Base-by-base conservation (phyloP, 2,329 filamentous ascomycete species). In the Colletotrichum cordylinicola region DNA sequence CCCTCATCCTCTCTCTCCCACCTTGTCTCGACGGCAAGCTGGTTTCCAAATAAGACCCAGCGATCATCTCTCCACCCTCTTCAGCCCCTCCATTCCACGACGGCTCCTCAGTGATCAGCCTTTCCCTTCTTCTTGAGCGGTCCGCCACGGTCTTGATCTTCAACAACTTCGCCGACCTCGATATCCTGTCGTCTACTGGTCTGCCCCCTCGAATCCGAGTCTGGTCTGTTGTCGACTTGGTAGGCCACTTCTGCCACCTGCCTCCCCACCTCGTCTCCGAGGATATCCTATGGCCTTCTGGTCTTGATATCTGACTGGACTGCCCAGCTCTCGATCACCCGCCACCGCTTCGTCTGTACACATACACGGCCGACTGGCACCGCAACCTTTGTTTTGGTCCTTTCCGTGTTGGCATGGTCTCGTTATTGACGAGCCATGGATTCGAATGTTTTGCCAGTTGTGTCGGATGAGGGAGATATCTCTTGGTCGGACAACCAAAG, bases 381-480 rank as follows among this genome's bases (percentile, higher is more conserved):
- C 58, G n/a, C 37, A 29, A 21, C 72, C 13, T 37, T n/a, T 16
- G 29, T 69, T 65, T 65, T 69, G 74, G 52, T 33, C 52, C 31
- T 33, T 65, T 66, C 76, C 77, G 70, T 76, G 75, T 78, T 82
- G 85, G 84, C 81, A 87, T 88, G 86, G 82, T 81, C 80, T 83
- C 82, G 83, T 81, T 83, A 85, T 79, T 84, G 80, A 86, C 84
- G 84, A 85, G 83, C 82, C 79, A 90, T 90, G 89, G 85, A 90
- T 78, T 83, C 80, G 78, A 82, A 84, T 81, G 43, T 72, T 31
- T 82, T 87, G 80, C 81, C 85, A 79, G 83, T 86, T 77, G 80
- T 84, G 77, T 81, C 85, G 73, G 85, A 86, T 80, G 84, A 86
- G 79, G 83, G 84, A 80, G 86, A 86, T 73, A 79, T 87, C 74